phyloP scores from a whole-genome alignment of 2,329 filamentous ascomycete species.

The Fusarium solani-melongenae region DNA sequence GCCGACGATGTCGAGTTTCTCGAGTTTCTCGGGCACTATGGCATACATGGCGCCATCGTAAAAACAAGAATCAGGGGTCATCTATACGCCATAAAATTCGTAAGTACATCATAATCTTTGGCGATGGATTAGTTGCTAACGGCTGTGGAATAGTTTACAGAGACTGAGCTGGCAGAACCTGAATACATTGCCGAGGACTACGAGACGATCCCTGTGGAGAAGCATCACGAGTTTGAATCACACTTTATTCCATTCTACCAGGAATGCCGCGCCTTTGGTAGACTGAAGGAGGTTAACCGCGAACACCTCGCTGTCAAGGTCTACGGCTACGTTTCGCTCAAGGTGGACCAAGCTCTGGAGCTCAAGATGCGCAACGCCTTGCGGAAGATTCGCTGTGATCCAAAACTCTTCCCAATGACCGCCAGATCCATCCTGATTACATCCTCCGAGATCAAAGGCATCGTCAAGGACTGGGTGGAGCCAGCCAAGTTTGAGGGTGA shows the following conservation, averaged over 20 bases:
- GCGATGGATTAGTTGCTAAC: neutral
- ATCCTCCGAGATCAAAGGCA: neutral
- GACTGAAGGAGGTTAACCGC: neutral
- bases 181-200: neutral
- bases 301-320: slow-evolving; percentile 14
- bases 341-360: neutral
- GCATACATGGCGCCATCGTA: neutral
- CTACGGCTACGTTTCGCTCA: slow-evolving; percentile 4
- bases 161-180: neutral
- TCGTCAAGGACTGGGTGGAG: slow-evolving; percentile 22
- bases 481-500: neutral
- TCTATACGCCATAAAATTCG: neutral
- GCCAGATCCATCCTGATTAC: neutral
- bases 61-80: neutral
- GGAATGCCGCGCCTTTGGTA: slow-evolving; percentile 14
- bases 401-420: neutral
- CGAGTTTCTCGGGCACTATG: neutral
- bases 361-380: neutral
- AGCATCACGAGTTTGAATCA: neutral
- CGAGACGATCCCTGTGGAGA: neutral
- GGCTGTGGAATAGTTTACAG: neutral
- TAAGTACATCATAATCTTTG: neutral
- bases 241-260: slow-evolving; percentile 14
- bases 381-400: neutral
- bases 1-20: slow-evolving; percentile 20